These are phyloP conservation scores for Citrullus colocynthis DNA, from an alignment of 306 rosid species.

Conservation along the genomic window DNA sequence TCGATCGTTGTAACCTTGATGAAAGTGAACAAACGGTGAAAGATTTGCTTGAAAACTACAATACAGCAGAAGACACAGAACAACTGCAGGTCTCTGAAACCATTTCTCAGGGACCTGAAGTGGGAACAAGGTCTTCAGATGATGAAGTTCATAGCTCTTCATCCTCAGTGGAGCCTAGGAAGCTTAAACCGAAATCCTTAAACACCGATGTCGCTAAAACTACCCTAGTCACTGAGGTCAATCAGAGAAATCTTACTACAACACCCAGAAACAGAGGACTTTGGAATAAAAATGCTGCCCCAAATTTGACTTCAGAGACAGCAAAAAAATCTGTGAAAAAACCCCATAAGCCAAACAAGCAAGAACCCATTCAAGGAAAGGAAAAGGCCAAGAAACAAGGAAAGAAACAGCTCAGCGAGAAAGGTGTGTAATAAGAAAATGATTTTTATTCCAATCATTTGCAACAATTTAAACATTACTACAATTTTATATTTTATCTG, in stretches of 20 bases:
- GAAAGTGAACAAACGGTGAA: slow-evolving; percentile 41
- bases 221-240: slow-evolving; percentile 23
- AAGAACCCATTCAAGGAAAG: slow-evolving; percentile 27
- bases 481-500: background rate
- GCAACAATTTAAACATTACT: background rate
- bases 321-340: slow-evolving; percentile 24
- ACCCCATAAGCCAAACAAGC: slow-evolving; percentile 38
- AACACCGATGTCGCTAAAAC: slow-evolving; percentile 34
- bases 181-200: slow-evolving; percentile 41
- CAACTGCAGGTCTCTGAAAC: slow-evolving; percentile 54
- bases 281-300: slow-evolving; percentile 24
- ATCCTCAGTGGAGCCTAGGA: slow-evolving; percentile 26
- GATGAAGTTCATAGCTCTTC: slow-evolving; percentile 55
- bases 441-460: background rate
- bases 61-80: slow-evolving; percentile 24
- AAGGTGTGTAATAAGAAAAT: slow-evolving; percentile 23
- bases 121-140: slow-evolving; percentile 54
- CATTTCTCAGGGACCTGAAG: slow-evolving; percentile 48
- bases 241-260: slow-evolving; percentile 20
- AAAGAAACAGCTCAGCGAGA: slow-evolving; percentile 24
- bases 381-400: slow-evolving; percentile 27
- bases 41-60: slow-evolving; percentile 43
- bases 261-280: slow-evolving; percentile 27
- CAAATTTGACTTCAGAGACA: slow-evolving; percentile 30
- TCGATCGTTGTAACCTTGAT: slow-evolving; percentile 33